Conservation (phyloP, 1,284 basidiomycete species). For the Irpex rosettiformis region DNA sequence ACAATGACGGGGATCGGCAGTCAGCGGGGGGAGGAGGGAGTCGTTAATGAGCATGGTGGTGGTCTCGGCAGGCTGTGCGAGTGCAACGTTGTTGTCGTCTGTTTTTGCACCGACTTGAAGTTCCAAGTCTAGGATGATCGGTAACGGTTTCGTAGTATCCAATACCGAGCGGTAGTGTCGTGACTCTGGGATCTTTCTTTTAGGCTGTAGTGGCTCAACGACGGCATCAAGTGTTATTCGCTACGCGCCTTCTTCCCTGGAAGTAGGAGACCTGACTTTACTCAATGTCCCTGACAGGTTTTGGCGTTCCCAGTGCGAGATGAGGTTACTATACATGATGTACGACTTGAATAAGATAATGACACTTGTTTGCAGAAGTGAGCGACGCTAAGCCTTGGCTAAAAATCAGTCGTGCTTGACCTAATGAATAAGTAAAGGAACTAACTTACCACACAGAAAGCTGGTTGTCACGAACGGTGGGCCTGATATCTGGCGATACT, state of each 20-base stretch:
- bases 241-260: not conserved
- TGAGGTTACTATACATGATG: too few relatives aligned
- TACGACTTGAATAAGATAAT: too few relatives aligned
- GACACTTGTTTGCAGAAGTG: too few relatives aligned
- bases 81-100: not conserved
- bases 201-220: not conserved
- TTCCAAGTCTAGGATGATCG: conserved; percentile 10
- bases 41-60: not conserved
- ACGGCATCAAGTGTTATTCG: conserved; percentile 7
- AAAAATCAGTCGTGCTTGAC: too few relatives aligned
- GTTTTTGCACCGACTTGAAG: not conserved
- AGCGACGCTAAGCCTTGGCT: too few relatives aligned
- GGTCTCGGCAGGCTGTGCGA: conserved; percentile 1
- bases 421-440: too few relatives aligned
- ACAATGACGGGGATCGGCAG: not conserved
- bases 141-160: conserved; percentile 15
- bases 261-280: conserved; percentile 13
- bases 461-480: too few relatives aligned
- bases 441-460: too few relatives aligned
- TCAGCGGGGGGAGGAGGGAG: too few relatives aligned
- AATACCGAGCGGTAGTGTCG: conserved; percentile 26
- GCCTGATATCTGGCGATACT: too few relatives aligned
- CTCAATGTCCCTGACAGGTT: not conserved
- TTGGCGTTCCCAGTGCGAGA: too few relatives aligned
- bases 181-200: conserved; percentile 5